phyloP scores from a whole-genome alignment of 495 filamentous ascomycete species.

The Aspergillus baeticus region DNA sequence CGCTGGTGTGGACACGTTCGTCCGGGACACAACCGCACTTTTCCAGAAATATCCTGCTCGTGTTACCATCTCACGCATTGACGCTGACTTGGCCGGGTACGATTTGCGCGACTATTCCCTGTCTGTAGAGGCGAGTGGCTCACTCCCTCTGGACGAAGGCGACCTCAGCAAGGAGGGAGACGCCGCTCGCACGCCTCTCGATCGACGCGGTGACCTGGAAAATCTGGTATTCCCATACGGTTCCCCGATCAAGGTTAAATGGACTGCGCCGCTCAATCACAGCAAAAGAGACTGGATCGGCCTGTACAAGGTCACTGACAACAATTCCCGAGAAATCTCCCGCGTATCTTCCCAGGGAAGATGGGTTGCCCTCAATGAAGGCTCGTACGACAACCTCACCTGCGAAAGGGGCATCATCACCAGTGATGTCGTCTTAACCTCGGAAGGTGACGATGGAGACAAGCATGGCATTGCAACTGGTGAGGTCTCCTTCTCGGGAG shows the following conservation, averaged over 20 bases:
- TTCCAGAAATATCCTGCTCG: conserved; percentile 90
- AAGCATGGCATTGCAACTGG: conserved; percentile 50
- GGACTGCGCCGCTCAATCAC: conserved; percentile 90
- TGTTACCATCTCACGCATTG: conserved; percentile 78
- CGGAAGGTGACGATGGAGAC: conserved; percentile 45
- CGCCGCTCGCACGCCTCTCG: conserved; percentile 47
- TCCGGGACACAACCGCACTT: conserved; percentile 81
- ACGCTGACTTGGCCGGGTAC: conserved; percentile 79
- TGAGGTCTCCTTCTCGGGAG: conserved; percentile 84
- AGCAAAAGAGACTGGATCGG: conserved; percentile 95
- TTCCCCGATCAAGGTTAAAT: conserved; percentile 83
- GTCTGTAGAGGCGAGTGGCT: conserved; percentile 64
- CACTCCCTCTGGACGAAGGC: conserved; percentile 50
- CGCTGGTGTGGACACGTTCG: conserved; percentile 79
- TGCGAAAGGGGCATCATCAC: conserved; percentile 77
- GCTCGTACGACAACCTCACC: conserved; percentile 72
- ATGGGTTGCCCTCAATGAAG: conserved; percentile 79
- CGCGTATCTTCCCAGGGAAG: conserved; percentile 82
- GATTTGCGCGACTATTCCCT: conserved; percentile 81
- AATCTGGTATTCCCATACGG: conserved; percentile 85
- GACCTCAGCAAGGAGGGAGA: conserved; percentile 50
- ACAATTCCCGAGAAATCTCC: conserved; percentile 78
- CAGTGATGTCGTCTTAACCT: conserved; percentile 55
- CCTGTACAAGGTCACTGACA: conserved; percentile 91
- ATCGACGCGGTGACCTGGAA: conserved; percentile 59